phyloP scores from a whole-genome alignment of 345 rosid genomes.

The Camelina neglecta region DNA sequence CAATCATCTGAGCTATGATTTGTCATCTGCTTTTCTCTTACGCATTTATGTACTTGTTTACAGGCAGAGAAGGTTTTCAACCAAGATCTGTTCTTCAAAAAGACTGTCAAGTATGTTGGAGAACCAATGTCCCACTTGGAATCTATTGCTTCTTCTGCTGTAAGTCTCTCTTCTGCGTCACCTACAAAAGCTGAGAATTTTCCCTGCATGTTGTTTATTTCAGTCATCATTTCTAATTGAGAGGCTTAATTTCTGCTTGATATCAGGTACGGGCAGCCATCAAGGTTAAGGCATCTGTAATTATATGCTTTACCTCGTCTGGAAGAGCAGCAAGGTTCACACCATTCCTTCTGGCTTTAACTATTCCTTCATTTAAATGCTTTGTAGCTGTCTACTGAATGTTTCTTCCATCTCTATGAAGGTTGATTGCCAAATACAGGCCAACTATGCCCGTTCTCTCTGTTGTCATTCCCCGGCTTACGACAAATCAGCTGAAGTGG shows the following conservation, averaged over 20 bases:
- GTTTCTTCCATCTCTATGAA: slow-evolving; percentile 44
- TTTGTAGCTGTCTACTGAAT: not conserved
- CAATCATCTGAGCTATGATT: slow-evolving; percentile 1
- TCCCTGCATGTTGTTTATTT: not conserved
- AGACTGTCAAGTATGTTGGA: slow-evolving; percentile 91
- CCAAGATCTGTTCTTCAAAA: slow-evolving; percentile 90
- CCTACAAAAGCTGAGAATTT: not conserved
- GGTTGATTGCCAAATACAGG: slow-evolving; percentile 94
- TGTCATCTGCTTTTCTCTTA: slow-evolving; percentile 20
- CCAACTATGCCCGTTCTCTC: slow-evolving; percentile 98
- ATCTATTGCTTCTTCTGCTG: slow-evolving; percentile 97
- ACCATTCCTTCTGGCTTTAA: not conserved
- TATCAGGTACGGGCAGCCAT: slow-evolving; percentile 92
- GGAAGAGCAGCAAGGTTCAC: slow-evolving; percentile 94
- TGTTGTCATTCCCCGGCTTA: slow-evolving; percentile 92
- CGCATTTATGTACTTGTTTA: slow-evolving; percentile 19
- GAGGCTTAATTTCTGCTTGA: not conserved
- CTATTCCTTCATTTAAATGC: not conserved
- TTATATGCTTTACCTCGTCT: slow-evolving; percentile 94
- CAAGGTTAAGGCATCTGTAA: slow-evolving; percentile 94
- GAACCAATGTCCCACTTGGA: slow-evolving; percentile 98
- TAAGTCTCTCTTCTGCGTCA: slow-evolving; percentile 40
- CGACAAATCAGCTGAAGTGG: slow-evolving; percentile 93
- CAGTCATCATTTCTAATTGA: not conserved
- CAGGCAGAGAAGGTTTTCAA: slow-evolving; percentile 98